Base-by-base conservation (phyloP, 2,329 filamentous ascomycete genomes). In the Venturia effusa region DNA sequence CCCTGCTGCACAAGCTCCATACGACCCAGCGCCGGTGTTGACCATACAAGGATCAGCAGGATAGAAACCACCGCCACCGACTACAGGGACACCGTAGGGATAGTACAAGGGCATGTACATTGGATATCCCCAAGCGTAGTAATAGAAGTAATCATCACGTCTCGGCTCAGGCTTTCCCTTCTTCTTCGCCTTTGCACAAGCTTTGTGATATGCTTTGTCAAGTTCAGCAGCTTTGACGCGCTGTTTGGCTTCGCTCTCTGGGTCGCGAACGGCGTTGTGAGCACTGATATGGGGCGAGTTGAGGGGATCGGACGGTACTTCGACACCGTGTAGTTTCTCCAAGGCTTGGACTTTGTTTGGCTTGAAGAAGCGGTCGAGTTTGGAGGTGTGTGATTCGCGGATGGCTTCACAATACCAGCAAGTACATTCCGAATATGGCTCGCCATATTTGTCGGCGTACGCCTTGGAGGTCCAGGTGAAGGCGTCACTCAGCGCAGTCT, bases 381-480 rank as follows among this genome's bases (percentile, higher is more conserved):
- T 60, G n/a, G 64, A 66, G 2, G 55, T 43, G 32, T 65, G 41
- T 11, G 43, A 41, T 64, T 83, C 77, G 40, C 88, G 84, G 62
- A 87, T 81, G 5, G 85, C 81, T 74, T 94, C 90, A 74, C 90
- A 95, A 73, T 92, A 91, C 88, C 89, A 92, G 73, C 89, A 92
- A 0, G 85, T 89, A 69, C 89, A 93, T 72, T 89, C 87, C 1
- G 83, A 87, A 72, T 92, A 95, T 4, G 89, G 81, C 61, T 87
- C 82, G 19, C 78, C 75, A 68, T 83, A 92, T 17, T 77, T 73
- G 34, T 84, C 83, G 68, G 89, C 83, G 71, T 93, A 95, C 0
- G 74, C 76, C 68, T 86, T 87, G 70, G 81, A 84, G 0, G 90
- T 95, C 83, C 84, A 89, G 70, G 86, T 84, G 70, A 94, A 94